Percentiles rank a stretch among this genome's conserved stretches.
Evolutionary conservation across 345 rosid species (phyloP).

Genomic region (Angophora floribunda): DNA sequence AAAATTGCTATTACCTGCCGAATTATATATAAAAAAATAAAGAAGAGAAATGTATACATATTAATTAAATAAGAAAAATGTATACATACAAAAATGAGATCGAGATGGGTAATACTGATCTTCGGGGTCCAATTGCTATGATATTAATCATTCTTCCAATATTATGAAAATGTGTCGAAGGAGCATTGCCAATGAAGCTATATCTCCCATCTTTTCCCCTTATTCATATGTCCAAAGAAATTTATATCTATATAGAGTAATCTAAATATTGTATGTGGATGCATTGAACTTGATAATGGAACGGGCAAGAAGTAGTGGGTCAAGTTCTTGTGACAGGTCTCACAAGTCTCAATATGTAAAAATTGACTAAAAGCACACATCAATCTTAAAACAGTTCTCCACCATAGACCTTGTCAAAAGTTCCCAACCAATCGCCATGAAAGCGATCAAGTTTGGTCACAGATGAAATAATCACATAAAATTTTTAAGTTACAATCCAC

Average conservation of each 20-base stretch:
- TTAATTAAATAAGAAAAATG: neutral
- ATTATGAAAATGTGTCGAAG: neutral
- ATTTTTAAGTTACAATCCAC: neutral
- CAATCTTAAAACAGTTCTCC: neutral
- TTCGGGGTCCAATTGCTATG: neutral
- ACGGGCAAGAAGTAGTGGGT: neutral
- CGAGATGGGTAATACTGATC: neutral
- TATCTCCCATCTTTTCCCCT: neutral
- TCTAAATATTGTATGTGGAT: neutral
- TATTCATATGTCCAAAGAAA: neutral
- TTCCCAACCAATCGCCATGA: neutral
- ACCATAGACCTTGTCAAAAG: neutral
- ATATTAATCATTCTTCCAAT: neutral
- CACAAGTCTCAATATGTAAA: neutral
- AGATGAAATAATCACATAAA: neutral
- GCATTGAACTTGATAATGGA: neutral
- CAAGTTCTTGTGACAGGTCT: neutral
- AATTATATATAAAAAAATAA: too few species aligned
- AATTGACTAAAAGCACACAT: neutral
- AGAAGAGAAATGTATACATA: neutral
- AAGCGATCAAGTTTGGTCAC: neutral
- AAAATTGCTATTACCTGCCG: conserved; percentile 46
- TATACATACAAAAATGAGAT: neutral
- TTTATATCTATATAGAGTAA: neutral
- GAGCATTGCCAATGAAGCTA: neutral